phyloP scores from a whole-genome alignment of 1,284 basidiomycete genomes.

The Pseudozyma pruni region DNA sequence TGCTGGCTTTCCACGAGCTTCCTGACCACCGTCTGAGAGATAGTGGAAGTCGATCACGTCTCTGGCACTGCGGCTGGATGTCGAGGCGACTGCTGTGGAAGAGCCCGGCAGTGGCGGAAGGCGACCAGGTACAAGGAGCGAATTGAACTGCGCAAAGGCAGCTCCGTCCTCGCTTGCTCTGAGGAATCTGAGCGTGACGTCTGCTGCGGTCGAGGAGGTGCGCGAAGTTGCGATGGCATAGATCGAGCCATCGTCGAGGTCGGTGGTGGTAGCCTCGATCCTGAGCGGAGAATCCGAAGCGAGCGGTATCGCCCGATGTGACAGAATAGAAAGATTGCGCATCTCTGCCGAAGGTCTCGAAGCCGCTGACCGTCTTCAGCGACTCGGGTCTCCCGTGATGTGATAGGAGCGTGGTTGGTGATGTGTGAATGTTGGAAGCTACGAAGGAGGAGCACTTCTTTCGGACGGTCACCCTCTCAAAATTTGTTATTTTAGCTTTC shows the following conservation, averaged over 20 bases:
- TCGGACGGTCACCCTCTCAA: not conserved
- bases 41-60: slow-evolving; percentile 54
- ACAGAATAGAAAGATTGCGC: slow-evolving; percentile 42
- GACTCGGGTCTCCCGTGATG: not conserved
- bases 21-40: slow-evolving; percentile 59
- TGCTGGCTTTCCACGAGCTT: slow-evolving; percentile 49
- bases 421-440: no score
- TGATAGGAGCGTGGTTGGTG: not conserved
- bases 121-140: slow-evolving; percentile 31
- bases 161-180: not conserved
- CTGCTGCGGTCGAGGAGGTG: slow-evolving; percentile 21
- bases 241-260: slow-evolving; percentile 38
- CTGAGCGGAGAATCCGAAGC: slow-evolving; percentile 9
- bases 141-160: slow-evolving; percentile 18
- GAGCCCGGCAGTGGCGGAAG: slow-evolving; percentile 24
- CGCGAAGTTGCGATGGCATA: slow-evolving; percentile 43
- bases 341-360: slow-evolving; percentile 10
- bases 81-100: slow-evolving; percentile 18
- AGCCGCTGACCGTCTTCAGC: no score
- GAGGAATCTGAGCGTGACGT: slow-evolving; percentile 34
- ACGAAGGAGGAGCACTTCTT: not conserved
- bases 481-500: not conserved
- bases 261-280: slow-evolving; percentile 35
- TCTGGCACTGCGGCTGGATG: slow-evolving; percentile 8
- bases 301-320: slow-evolving; percentile 35